A percentile compares a stretch with the other conserved stretches of the same genome.
Conservation (phyloP, 345 rosid species). For the Citrus hindsii region DNA sequence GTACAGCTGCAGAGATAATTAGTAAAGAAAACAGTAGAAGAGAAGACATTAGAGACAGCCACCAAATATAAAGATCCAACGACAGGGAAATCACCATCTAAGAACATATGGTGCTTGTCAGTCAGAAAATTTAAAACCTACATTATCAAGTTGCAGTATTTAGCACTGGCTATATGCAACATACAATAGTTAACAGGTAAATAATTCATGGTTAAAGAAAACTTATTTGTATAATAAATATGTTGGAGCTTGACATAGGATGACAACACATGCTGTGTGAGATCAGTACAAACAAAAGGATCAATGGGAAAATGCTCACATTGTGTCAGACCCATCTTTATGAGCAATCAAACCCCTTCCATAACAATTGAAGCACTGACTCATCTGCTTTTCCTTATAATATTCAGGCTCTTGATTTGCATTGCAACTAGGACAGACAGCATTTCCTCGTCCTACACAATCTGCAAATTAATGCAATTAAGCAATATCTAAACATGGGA, state of each 20-base stretch:
- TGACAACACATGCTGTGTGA: neutral
- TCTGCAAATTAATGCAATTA: constrained; percentile 33
- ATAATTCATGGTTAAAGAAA: neutral
- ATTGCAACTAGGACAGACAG: constrained; percentile 65
- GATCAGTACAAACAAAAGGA: neutral
- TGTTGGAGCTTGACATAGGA: neutral
- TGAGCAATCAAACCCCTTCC: constrained; percentile 97
- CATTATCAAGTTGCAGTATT: neutral
- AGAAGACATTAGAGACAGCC: neutral
- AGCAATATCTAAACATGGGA: neutral
- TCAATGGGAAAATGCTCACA: constrained; percentile 36
- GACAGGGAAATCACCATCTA: neutral
- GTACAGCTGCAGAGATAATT: constrained; percentile 46
- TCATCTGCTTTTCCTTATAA: constrained; percentile 76
- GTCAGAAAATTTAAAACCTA: neutral
- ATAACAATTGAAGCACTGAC: constrained; percentile 54
- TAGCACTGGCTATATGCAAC: neutral
- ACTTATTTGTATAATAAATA: neutral
- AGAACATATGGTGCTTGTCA: neutral
- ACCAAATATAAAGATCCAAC: neutral
- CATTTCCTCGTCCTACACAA: constrained; percentile 75
- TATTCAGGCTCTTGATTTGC: constrained; percentile 73
- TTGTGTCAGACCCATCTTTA: constrained; percentile 90
- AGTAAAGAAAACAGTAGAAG: neutral
- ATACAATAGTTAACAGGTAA: neutral